Evolutionary conservation across 257 asterid genomes (phyloP), one percentile per base, ranked within the genome.

Genomic region (Gardenia jasminoides): DNA sequence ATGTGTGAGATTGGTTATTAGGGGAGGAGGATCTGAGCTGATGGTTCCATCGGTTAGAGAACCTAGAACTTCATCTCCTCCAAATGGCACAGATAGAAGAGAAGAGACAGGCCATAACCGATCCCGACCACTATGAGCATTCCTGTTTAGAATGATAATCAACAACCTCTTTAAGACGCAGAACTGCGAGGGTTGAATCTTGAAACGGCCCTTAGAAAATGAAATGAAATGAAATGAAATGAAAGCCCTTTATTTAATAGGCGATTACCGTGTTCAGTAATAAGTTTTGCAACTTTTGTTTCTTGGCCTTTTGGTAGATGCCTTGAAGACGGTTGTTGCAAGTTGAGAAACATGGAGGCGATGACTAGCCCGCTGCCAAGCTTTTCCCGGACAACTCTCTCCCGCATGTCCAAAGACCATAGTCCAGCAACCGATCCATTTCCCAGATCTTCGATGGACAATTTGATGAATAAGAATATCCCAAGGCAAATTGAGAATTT

Each of bases 361-460:
- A 84, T 73, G 15, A 90, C 92, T 24, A 90, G 88, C 74, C 86
- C 97, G 83, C 96, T 93, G 75, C 98, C 98, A 58, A 85, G 76
- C 83, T 74, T 91, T 70, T 91, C 96, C 79, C 97, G 87, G 66
- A 86, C 91, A 28, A 80, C 78, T 78, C 94, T 91, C 61, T 90
- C 92, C 75, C 87, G 82, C 97, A 89, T 89, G 77, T 91, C 88
- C 2, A 87, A 30, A 26, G 86, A 80, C 90, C 93, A 89, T 46
- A 87, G 30, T 65, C 89, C 92, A 74, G 74, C 36, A n/a, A 20
- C 30, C 69, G 47, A 59, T 9, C 87, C 87, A 19, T 58, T 3
- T 26, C 44, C 24, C 64, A 74, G 72, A 68, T 84, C 94, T 79
- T 90, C 91, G 22, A 78, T 70, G 31, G 28, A 73, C 79, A 88